Conservation (phyloP, 306 rosid species). For the Cyclanthera cordifolia region DNA sequence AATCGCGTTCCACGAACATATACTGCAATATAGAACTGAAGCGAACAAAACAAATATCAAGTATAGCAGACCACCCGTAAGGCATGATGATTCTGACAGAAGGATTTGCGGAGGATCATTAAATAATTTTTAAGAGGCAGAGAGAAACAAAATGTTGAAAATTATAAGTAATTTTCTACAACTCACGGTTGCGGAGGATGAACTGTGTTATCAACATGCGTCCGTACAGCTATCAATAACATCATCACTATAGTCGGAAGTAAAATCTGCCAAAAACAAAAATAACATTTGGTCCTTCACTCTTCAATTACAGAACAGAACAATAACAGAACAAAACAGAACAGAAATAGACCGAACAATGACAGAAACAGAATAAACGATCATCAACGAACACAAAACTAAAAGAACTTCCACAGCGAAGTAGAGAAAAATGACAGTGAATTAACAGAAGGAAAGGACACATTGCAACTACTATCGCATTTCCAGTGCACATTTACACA, state of each 20-base stretch:
- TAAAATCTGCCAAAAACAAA: slow-evolving; percentile 53
- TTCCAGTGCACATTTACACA: too few species aligned
- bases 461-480: too few species aligned
- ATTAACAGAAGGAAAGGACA: neutral
- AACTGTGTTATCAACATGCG: slow-evolving; percentile 70
- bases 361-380: neutral
- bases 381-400: neutral
- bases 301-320: neutral
- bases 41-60: neutral
- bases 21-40: neutral
- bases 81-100: too few species aligned
- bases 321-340: neutral
- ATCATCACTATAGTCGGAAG: slow-evolving; percentile 83
- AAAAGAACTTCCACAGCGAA: neutral
- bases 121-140: too few species aligned
- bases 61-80: neutral
- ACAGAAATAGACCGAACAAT: slow-evolving; percentile 3
- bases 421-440: neutral
- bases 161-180: neutral
- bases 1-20: neutral
- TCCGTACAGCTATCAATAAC: slow-evolving; percentile 71
- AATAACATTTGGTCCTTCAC: slow-evolving; percentile 17
- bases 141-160: neutral
- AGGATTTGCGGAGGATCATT: too few species aligned
- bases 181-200: slow-evolving; percentile 79